Base-by-base conservation (phyloP, 2,329 filamentous ascomycete genomes). In the Cordyceps cateniannulata region DNA sequence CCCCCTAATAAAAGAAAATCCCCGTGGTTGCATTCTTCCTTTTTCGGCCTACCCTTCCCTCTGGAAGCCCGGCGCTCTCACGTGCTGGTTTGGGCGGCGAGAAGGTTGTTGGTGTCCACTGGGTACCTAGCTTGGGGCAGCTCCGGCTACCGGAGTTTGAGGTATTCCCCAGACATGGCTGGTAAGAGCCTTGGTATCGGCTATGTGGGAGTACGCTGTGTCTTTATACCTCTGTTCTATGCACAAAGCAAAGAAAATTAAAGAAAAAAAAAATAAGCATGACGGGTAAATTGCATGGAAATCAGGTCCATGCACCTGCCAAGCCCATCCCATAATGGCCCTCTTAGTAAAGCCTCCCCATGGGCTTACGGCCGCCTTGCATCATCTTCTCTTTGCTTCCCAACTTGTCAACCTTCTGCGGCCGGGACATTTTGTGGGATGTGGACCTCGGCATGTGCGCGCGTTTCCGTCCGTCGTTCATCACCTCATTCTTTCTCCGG, bases 401-500 rank as follows among this genome's bases (percentile, higher is more conserved):
- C 5, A 20, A 52, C 10, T 35, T 35, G 20, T 47, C 53, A n/a
- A 40, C n/a, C 45, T 18, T 32, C 24, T n/a, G 18, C 22, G 14
- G 16, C 45, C 53, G 9, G n/a, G 18, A n/a, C 22, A 49, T n/a
- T 58, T 59, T 59, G 52, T 44, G 51, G 60, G 32, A 48, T 22
- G 64, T 68, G 68, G 66, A 69, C 69, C 68, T 70, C 69, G 69
- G 69, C 66, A 70, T 70, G 66, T 68, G 66, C 60, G 55, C 38
- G 55, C 55, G 32, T 58, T 58, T 58, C 55, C 55, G 32, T 32
- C 35, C 55, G 54, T 35, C 32, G 2, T 18, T 20, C 47, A 50
- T 59, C 22, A 29, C 45, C 40, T 50, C 54, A 22, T 45, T n/a
- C 38, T n/a, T 24, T 49, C 59, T 62, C 61, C 54, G 42, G 53